Evolutionary conservation across 805 yeast species (phyloP).

Genomic region (Zygosaccharomyces pseudorouxii): DNA sequence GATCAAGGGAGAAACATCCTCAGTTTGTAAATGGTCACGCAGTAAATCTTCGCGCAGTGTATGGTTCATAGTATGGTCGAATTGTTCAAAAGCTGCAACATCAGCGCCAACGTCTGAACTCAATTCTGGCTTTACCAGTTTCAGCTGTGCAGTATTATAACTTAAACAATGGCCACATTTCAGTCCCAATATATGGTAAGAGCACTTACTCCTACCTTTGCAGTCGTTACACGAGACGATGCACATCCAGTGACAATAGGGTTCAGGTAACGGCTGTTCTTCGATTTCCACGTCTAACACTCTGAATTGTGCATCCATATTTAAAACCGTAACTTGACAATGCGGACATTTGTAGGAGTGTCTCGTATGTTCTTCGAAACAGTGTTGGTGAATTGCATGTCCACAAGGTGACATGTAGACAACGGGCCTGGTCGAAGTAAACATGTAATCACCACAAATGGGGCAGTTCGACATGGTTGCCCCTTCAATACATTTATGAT

Average conservation of each 20-base stretch:
- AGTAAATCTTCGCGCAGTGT: constrained; percentile 17
- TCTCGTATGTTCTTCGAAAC: constrained; percentile 76
- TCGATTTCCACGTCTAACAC: constrained; percentile 79
- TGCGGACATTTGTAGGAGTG: constrained; percentile 89
- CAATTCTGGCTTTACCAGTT: constrained; percentile 64
- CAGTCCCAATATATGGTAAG: constrained; percentile 80
- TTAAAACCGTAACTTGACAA: constrained; percentile 76
- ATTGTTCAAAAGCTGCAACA: constrained; percentile 14
- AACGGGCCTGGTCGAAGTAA: constrained; percentile 73
- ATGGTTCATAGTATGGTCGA: constrained; percentile 14
- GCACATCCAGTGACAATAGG: constrained; percentile 70
- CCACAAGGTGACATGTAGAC: constrained; percentile 89
- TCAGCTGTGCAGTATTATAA: constrained; percentile 76
- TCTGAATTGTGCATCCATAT: constrained; percentile 85
- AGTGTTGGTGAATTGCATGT: constrained; percentile 83
- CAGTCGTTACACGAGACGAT: constrained; percentile 83
- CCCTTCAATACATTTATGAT: constrained; percentile 80
- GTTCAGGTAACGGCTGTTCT: constrained; percentile 74
- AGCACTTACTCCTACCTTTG: constrained; percentile 68
- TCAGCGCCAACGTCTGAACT: constrained; percentile 29
- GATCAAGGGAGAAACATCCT: constrained; percentile 23
- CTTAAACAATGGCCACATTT: constrained; percentile 84
- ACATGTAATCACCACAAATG: constrained; percentile 86
- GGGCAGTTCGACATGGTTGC: constrained; percentile 91
- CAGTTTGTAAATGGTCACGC: constrained; percentile 24